These are phyloP conservation scores for Lecanicillium sp. DNA, from an alignment of 2,329 filamentous ascomycete genomes.

Conservation along the genomic window DNA sequence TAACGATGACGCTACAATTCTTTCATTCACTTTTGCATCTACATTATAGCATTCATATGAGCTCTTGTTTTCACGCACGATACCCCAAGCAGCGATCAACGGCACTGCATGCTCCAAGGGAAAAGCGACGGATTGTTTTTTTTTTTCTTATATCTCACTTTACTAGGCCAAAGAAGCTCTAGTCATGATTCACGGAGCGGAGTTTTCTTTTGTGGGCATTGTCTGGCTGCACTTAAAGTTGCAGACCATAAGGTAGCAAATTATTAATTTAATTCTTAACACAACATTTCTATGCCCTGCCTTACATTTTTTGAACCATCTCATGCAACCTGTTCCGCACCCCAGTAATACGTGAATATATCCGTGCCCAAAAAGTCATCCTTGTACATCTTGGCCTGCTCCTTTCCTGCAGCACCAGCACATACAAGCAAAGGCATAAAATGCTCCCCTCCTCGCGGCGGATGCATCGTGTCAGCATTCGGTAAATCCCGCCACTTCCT, in stretches of 20 bases:
- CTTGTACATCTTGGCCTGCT: conserved; percentile 33
- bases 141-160: not conserved
- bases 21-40: not conserved
- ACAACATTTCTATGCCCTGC: no score
- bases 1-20: not conserved
- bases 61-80: not conserved
- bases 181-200: no score
- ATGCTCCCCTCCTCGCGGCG: conserved; percentile 44
- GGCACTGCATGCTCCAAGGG: conserved; percentile 5
- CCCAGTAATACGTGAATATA: conserved; percentile 50
- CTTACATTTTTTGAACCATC: not conserved
- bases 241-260: not conserved
- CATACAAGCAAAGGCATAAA: conserved; percentile 52
- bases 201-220: no score
- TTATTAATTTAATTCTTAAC: not conserved
- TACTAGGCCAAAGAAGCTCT: not conserved
- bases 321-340: conserved; percentile 17
- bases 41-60: not conserved
- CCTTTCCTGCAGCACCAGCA: conserved; percentile 39
- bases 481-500: conserved; percentile 39
- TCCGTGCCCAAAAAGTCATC: conserved; percentile 40
- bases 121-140: not conserved
- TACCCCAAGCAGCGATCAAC: conserved; percentile 9
- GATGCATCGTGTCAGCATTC: conserved; percentile 44
- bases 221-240: not conserved